Conservation (phyloP, 805 yeast genomes). For the Wickerhamiella domercqiae region DNA sequence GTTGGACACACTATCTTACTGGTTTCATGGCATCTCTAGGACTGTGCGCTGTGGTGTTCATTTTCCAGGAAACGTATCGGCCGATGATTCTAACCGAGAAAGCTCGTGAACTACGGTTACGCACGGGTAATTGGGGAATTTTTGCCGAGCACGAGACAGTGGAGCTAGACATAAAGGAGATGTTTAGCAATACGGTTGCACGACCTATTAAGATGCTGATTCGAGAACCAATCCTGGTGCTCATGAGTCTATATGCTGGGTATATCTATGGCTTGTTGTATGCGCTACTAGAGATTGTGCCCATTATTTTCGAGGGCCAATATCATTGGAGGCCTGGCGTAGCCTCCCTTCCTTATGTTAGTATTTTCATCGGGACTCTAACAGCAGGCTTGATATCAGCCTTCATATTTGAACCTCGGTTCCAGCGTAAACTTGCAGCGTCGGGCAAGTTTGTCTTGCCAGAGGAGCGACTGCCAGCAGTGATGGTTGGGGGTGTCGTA, state of each 20-base stretch:
- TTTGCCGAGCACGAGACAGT: constrained; percentile 45
- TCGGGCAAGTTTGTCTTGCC: constrained; percentile 49
- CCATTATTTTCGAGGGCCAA: constrained; percentile 29
- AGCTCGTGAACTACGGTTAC: constrained; percentile 45
- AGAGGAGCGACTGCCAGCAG: constrained; percentile 63
- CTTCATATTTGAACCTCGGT: constrained; percentile 37
- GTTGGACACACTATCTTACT: constrained; percentile 64
- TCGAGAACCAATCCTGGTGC: constrained; percentile 26
- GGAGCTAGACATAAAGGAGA: constrained; percentile 25
- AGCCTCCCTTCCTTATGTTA: constrained; percentile 56
- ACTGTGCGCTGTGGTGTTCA: constrained; percentile 28
- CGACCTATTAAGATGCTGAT: constrained; percentile 24
- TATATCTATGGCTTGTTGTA: constrained; percentile 29
- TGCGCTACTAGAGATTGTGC: constrained; percentile 27
- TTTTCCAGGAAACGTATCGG: constrained; percentile 55
- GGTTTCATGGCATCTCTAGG: constrained; percentile 44
- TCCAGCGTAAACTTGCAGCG: constrained; percentile 30
- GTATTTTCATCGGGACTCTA: constrained; percentile 55
- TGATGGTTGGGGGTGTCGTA: constrained; percentile 52
- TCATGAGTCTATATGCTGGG: constrained; percentile 26
- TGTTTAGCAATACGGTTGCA: constrained; percentile 23
- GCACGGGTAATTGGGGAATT: constrained; percentile 71
- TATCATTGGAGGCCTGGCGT: constrained; percentile 45
- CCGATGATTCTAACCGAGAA: constrained; percentile 48
- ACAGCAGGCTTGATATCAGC: constrained; percentile 41